Conservation (phyloP, 257 asterid species). For the Parsonsia alboflavescens region DNA sequence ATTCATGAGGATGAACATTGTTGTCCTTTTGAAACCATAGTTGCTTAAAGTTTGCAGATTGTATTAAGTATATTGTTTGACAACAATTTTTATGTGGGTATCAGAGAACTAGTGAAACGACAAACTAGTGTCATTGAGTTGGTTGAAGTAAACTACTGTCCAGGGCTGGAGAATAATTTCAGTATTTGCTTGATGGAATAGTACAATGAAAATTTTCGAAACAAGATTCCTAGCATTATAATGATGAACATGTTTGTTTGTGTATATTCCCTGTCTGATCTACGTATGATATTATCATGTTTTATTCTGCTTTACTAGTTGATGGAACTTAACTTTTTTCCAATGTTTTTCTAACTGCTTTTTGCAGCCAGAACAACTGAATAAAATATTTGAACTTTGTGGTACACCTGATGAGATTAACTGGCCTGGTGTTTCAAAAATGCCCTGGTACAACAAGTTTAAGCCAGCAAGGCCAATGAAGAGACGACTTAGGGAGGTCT, state of each 20-base stretch:
- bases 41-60: not conserved
- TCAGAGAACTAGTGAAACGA: not conserved
- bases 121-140: no score
- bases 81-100: not conserved
- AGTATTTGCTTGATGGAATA: not conserved
- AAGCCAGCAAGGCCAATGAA: conserved; percentile 82
- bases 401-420: conserved; percentile 91
- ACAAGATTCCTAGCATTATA: not conserved
- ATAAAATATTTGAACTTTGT: conserved; percentile 91
- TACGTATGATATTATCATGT: not conserved
- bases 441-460: conserved; percentile 91
- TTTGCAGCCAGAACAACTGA: conserved; percentile 86
- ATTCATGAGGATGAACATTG: not conserved
- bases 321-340: not conserved
- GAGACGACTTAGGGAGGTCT: conserved; percentile 79
- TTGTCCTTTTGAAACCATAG: not conserved
- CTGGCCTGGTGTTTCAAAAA: conserved; percentile 99
- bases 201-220: not conserved
- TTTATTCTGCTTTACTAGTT: conserved; percentile 3
- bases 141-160: conserved; percentile 2
- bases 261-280: not conserved
- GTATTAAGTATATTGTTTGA: not conserved
- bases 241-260: not conserved
- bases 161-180: not conserved
- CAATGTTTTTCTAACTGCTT: conserved; percentile 5